Percentiles rank a stretch among this genome's conserved stretches.
These are phyloP conservation scores for Catunica adiposa DNA, from an alignment of 2,329 filamentous ascomycete species.

Conservation along the genomic window DNA sequence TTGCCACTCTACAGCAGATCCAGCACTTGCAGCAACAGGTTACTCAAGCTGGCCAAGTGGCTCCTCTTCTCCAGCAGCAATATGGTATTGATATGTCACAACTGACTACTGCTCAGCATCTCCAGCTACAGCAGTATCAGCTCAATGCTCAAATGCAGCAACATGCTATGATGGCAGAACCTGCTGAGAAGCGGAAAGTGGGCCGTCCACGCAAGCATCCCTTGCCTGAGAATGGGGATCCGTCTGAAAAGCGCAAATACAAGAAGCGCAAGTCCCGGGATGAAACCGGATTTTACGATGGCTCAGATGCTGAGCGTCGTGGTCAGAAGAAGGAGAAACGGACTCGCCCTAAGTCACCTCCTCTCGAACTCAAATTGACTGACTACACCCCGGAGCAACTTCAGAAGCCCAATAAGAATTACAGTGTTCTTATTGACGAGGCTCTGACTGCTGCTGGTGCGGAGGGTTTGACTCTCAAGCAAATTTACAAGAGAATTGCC, in stretches of 20 bases:
- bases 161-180: slow-evolving; percentile 5
- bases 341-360: slow-evolving; percentile 40
- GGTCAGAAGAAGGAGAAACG: slow-evolving; percentile 41
- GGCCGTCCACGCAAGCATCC: slow-evolving; percentile 49
- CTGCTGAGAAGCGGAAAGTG: slow-evolving; percentile 45
- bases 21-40: slow-evolving; percentile 8
- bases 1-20: slow-evolving; percentile 8
- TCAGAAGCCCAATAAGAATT: slow-evolving; percentile 46
- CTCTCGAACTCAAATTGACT: slow-evolving; percentile 35
- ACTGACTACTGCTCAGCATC: slow-evolving; percentile 3
- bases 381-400: slow-evolving; percentile 43
- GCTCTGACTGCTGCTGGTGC: slow-evolving; percentile 36
- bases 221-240: slow-evolving; percentile 36
- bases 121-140: slow-evolving; percentile 3
- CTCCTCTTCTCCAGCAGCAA: slow-evolving; percentile 4
- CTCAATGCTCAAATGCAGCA: slow-evolving; percentile 1
- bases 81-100: slow-evolving; percentile 8
- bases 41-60: neutral
- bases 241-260: slow-evolving; percentile 48
- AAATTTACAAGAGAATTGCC: slow-evolving; percentile 47
- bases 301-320: slow-evolving; percentile 38
- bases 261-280: slow-evolving; percentile 44
- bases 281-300: slow-evolving; percentile 32
- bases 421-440: slow-evolving; percentile 44
- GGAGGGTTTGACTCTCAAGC: slow-evolving; percentile 40